Percentiles rank a stretch among this genome's conserved stretches.
Evolutionary conservation across 2,329 filamentous ascomycete species (phyloP).

Genomic region (Claviceps pazoutovae): DNA sequence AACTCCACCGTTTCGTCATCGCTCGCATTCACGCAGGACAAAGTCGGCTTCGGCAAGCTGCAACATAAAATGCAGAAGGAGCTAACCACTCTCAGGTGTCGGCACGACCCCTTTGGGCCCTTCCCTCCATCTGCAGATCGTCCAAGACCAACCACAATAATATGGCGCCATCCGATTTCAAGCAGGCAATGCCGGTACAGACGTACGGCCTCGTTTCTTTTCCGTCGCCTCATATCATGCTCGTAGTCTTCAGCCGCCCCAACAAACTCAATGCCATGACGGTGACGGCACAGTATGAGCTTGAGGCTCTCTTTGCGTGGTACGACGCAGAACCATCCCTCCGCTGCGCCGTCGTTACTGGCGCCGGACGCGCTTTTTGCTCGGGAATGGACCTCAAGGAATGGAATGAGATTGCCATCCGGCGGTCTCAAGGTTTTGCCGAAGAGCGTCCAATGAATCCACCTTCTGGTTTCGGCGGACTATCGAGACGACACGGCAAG

Average conservation of each 20-base stretch:
- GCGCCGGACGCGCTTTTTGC: conserved; percentile 50
- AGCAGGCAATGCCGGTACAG: neutral
- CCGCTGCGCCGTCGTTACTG: conserved; percentile 49
- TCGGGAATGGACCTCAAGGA: conserved; percentile 56
- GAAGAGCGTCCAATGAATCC: conserved; percentile 17
- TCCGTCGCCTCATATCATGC: conserved; percentile 8
- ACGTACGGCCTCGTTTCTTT: conserved; percentile 27
- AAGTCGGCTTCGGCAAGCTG: too few species aligned
- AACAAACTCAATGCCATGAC: conserved; percentile 44
- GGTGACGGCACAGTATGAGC: conserved; percentile 31
- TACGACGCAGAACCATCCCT: conserved; percentile 48
- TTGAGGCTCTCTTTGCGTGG: conserved; percentile 40
- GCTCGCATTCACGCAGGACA: too few species aligned
- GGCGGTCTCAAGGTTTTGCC: conserved; percentile 1
- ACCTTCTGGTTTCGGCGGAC: conserved; percentile 46
- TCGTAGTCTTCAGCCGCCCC: conserved; percentile 47
- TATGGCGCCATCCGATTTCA: neutral
- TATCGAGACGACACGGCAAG: conserved; percentile 51
- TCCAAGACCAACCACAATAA: neutral
- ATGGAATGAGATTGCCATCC: conserved; percentile 34
- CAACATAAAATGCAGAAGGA: too few species aligned
- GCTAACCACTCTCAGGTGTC: too few species aligned
- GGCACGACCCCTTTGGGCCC: neutral
- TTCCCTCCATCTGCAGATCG: neutral
- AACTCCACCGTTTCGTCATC: too few species aligned